Evolutionary conservation across 78 protist species (phyloP), one percentile per base, ranked within the genome.

Genomic region (Dictyostelium capitatum): DNA sequence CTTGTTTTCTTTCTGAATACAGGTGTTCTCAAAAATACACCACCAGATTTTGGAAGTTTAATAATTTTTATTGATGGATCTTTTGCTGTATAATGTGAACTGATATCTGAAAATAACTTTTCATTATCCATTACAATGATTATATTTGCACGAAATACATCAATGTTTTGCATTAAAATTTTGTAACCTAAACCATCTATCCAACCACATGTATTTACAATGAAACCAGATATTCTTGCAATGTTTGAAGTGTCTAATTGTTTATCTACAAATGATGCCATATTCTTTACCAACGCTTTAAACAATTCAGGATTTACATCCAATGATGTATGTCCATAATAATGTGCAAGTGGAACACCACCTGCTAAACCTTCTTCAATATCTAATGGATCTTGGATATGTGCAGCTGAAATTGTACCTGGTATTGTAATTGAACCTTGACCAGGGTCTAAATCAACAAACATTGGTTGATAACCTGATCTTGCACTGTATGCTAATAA

Each of bases 171-270:
- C 20, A 80, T n/a, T 2, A 97, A 82, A 6, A 84, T 25, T 28
- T 93, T 69, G 43, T 83, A 92, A 1, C 98, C 98, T 6, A 17
- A 72, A 41, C 96, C 97, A 0, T 97, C 97, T 7, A 97, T 82
- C 98, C 98, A 97, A 5, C 98, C 98, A 81, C 97, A 90, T 10
- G 97, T 96, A 75, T 97, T 96, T 50, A 94, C 73, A 79, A 97
- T 62, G 43, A 79, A 11, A 32, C 98, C 98, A 1, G 96, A 28
- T 5, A 72, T 50, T 17, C 89, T 50, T 23, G 89, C 82, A 32
- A 70, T 25, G 5, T 90, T 77, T 6, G 46, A 25, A 8, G 14
- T 6, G 12, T 75, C 81, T 15, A 80, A 28, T 14, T 82, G 92
- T 59, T 59, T 78, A 28, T 89, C 91, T 43, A 82, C 62, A 23